A percentile compares a stretch with the other conserved stretches of the same genome.
These are phyloP conservation scores for Ogataea philodendri DNA, from an alignment of 805 yeast species.

Conservation along the genomic window DNA sequence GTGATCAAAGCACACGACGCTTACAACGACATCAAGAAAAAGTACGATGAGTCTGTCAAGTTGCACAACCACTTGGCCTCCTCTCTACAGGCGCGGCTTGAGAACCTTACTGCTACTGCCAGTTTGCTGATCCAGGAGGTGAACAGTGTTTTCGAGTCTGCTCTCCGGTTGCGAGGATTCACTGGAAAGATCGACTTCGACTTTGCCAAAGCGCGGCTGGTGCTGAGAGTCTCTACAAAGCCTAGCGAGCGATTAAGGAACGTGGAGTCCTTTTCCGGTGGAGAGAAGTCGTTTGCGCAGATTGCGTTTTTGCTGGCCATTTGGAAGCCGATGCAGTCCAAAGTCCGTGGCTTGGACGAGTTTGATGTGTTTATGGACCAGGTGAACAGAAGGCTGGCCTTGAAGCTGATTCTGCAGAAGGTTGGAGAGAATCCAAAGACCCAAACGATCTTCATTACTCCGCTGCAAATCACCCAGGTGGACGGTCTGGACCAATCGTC, in stretches of 20 bases:
- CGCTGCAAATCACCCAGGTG: slow-evolving; percentile 79
- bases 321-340: slow-evolving; percentile 90
- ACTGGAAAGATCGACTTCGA: slow-evolving; percentile 70
- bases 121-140: slow-evolving; percentile 46
- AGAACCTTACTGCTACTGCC: slow-evolving; percentile 41
- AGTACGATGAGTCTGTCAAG: slow-evolving; percentile 35
- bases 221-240: slow-evolving; percentile 60
- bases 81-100: slow-evolving; percentile 44
- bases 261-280: slow-evolving; percentile 88
- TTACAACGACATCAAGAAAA: slow-evolving; percentile 42
- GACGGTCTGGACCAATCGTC: slow-evolving; percentile 53
- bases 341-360: slow-evolving; percentile 89
- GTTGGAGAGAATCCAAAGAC: slow-evolving; percentile 61
- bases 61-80: slow-evolving; percentile 30
- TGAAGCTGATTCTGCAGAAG: slow-evolving; percentile 68
- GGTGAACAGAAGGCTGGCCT: slow-evolving; percentile 77
- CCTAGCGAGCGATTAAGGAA: slow-evolving; percentile 58
- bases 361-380: slow-evolving; percentile 98
- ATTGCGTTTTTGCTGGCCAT: slow-evolving; percentile 82
- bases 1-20: slow-evolving; percentile 43
- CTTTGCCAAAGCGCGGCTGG: slow-evolving; percentile 46
- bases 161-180: slow-evolving; percentile 66
- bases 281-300: slow-evolving; percentile 94
- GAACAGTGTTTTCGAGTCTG: slow-evolving; percentile 53
- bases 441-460: slow-evolving; percentile 91